Conservation (phyloP, 2,329 filamentous ascomycete genomes). For the Sodiomyces alkalinus region DNA sequence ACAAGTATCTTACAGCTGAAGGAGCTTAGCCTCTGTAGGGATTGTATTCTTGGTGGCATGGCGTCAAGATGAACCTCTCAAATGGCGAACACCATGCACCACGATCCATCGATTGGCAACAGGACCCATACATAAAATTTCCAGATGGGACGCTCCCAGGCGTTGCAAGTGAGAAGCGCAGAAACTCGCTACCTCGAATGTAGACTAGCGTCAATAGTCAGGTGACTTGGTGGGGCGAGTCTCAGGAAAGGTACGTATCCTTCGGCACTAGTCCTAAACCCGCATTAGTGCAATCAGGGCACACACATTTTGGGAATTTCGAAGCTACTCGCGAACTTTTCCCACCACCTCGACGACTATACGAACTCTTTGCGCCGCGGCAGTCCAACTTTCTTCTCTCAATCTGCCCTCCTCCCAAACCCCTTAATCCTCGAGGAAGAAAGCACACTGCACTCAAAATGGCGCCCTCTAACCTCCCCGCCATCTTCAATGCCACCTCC, state of each 20-base stretch:
- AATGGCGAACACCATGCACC: slow-evolving; percentile 5
- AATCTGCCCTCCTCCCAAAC: slow-evolving; percentile 11
- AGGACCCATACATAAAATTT: slow-evolving; percentile 9
- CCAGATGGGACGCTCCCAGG: too few species aligned
- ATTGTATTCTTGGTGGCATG: slow-evolving; percentile 55
- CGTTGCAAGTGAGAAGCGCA: neutral
- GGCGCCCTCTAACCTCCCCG: slow-evolving; percentile 87
- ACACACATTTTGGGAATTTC: slow-evolving; percentile 5
- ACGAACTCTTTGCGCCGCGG: slow-evolving; percentile 2
- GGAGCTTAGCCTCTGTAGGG: slow-evolving; percentile 42
- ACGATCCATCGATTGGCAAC: slow-evolving; percentile 4
- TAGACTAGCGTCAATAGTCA: slow-evolving; percentile 13
- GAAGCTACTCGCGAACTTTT: slow-evolving; percentile 3
- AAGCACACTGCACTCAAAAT: slow-evolving; percentile 50
- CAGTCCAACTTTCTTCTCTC: slow-evolving; percentile 15
- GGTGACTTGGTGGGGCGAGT: too few species aligned
- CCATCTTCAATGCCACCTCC: slow-evolving; percentile 90
- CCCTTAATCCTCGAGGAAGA: slow-evolving; percentile 17
- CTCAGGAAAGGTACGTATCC: neutral
- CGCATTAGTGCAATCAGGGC: slow-evolving; percentile 12
- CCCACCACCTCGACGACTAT: slow-evolving; percentile 3
- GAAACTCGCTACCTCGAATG: neutral
- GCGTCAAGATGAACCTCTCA: slow-evolving; percentile 14
- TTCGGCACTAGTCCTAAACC: slow-evolving; percentile 9
- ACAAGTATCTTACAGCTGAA: slow-evolving; percentile 37